These are phyloP conservation scores for Tylopilus balloui DNA, from an alignment of 768 basidiomycete genomes.

Conservation along the genomic window DNA sequence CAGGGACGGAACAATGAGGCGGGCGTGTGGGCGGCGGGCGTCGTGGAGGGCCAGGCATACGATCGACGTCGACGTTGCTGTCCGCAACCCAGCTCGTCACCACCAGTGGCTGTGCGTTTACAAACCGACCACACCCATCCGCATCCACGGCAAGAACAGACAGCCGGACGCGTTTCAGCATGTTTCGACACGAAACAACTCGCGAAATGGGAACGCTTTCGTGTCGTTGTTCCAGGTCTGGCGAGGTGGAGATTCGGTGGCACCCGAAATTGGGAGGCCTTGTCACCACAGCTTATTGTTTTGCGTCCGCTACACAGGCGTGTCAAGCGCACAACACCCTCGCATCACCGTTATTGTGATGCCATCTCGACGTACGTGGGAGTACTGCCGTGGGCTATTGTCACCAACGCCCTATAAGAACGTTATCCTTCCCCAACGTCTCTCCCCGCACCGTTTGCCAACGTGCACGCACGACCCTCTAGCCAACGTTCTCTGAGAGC, in stretches of 20 bases:
- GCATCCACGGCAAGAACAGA: neutral
- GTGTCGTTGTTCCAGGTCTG: neutral
- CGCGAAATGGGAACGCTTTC: neutral
- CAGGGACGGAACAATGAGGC: slow-evolving; percentile 4
- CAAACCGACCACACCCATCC: no score
- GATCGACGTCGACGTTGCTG: neutral
- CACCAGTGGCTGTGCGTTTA: slow-evolving; percentile 8
- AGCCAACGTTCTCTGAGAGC: slow-evolving; percentile 23
- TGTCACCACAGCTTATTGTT: slow-evolving; percentile 23
- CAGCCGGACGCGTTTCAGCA: neutral
- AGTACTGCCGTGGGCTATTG: slow-evolving; percentile 11
- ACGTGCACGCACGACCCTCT: neutral
- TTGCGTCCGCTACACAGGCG: neutral
- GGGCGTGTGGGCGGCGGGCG: neutral
- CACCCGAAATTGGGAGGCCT: slow-evolving; percentile 20
- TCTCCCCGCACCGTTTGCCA: slow-evolving; percentile 1
- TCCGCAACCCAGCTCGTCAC: slow-evolving; percentile 1
- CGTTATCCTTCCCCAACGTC: neutral
- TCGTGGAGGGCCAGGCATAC: slow-evolving; percentile 4
- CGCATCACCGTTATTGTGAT: neutral
- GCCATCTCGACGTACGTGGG: neutral
- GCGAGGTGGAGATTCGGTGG: neutral
- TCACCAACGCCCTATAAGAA: slow-evolving; percentile 20
- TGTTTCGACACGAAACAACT: neutral
- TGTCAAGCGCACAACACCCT: neutral